Percentiles rank a stretch among this genome's conserved stretches.
phyloP scores from a whole-genome alignment of 2,329 filamentous ascomycete genomes.

The Tolypocladium ophioglossoides region DNA sequence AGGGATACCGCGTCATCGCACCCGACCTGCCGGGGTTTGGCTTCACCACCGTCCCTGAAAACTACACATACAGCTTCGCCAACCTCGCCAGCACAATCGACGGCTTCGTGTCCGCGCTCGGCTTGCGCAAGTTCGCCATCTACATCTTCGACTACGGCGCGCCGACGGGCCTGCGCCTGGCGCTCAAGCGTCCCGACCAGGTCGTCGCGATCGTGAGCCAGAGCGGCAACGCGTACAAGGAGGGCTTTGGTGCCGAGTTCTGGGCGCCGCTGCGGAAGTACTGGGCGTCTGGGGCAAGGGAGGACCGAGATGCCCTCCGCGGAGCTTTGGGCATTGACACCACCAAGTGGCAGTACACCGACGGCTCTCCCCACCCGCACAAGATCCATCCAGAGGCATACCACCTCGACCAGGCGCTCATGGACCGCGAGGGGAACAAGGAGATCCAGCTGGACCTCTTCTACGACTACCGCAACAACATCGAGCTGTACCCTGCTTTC shows the following conservation, averaged over 20 bases:
- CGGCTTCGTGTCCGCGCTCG: constrained; percentile 36
- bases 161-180: constrained; percentile 42
- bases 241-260: constrained; percentile 39
- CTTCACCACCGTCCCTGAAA: constrained; percentile 37
- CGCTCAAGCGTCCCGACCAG: constrained; percentile 33
- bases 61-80: constrained; percentile 44
- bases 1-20: constrained; percentile 33
- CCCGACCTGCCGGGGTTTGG: constrained; percentile 51
- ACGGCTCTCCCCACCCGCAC: constrained; percentile 23
- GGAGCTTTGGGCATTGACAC: constrained; percentile 22
- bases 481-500: constrained; percentile 41
- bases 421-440: constrained; percentile 36
- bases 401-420: constrained; percentile 38
- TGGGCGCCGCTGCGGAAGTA: constrained; percentile 36
- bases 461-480: constrained; percentile 45
- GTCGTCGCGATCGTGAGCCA: constrained; percentile 45
- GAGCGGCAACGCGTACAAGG: constrained; percentile 50
- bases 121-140: constrained; percentile 36
- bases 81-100: constrained; percentile 35
- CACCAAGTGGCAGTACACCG: constrained; percentile 33
- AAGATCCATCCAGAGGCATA: constrained; percentile 34
- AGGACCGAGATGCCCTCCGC: constrained; percentile 25
- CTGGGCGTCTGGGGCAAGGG: constrained; percentile 27
- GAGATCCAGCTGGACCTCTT: constrained; percentile 47
- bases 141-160: constrained; percentile 57